Percentiles rank a stretch among this genome's conserved stretches.
These are phyloP conservation scores for Rhizophagus prolifer DNA, from an alignment of 192 early-diverging fungal species.

Conservation along the genomic window DNA sequence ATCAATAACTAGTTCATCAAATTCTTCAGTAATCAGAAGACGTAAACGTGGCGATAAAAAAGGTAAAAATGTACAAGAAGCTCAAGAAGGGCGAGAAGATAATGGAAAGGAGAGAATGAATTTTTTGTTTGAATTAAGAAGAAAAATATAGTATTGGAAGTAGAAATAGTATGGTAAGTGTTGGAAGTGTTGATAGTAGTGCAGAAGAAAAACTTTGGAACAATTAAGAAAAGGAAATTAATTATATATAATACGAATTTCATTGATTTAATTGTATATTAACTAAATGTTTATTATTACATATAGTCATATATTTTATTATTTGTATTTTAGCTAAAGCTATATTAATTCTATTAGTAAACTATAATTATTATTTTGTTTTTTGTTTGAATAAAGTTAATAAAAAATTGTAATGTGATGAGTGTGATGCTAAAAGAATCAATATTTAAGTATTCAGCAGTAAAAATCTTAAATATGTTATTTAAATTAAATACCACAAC, in stretches of 20 bases:
- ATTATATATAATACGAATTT: too few species aligned
- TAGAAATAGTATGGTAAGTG: neutral
- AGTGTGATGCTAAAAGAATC: neutral
- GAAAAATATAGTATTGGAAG: conserved; percentile 4
- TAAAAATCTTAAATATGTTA: conserved; percentile 76
- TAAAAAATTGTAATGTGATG: neutral
- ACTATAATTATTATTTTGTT: too few species aligned
- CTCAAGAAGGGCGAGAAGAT: too few species aligned
- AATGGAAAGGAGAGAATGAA: conserved; percentile 15
- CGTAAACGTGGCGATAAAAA: conserved; percentile 2
- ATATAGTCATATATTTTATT: too few species aligned
- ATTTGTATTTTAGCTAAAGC: too few species aligned
- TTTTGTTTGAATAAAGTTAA: neutral
- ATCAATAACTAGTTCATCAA: neutral
- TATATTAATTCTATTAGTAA: too few species aligned
- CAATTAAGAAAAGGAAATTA: neutral
- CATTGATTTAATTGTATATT: too few species aligned
- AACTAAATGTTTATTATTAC: too few species aligned
- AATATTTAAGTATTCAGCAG: conserved; percentile 58
- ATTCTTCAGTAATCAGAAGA: neutral
- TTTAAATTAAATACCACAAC: conserved; percentile 72
- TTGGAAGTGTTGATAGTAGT: neutral
- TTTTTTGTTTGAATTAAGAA: conserved; percentile 14
- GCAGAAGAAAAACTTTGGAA: neutral
- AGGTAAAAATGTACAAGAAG: neutral